Conservation (phyloP, 768 basidiomycete genomes). For the Fistulinella prunicolor region DNA sequence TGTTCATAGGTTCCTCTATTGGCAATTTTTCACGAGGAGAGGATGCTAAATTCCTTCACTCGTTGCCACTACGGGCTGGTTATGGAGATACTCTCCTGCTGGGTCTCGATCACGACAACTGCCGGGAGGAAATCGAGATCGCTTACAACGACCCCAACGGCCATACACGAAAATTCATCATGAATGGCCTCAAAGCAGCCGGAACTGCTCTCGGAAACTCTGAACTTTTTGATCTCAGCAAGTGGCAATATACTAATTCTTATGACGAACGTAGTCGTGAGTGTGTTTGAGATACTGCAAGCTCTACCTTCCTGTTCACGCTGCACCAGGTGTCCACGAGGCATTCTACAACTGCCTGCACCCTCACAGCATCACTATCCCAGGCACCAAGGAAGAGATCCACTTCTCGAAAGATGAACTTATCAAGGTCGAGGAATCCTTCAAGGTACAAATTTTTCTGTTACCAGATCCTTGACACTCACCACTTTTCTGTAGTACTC, state of each 20-base stretch:
- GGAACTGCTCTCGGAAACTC: conserved; percentile 68
- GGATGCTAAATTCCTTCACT: conserved; percentile 69
- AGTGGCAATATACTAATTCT: conserved; percentile 70
- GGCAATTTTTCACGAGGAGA: conserved; percentile 83
- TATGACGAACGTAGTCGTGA: conserved; percentile 56
- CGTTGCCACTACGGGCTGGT: conserved; percentile 72
- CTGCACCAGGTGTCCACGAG: conserved; percentile 69
- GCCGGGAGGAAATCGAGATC: conserved; percentile 62
- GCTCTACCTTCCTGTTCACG: not conserved
- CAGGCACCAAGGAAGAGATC: conserved; percentile 42
- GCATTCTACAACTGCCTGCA: conserved; percentile 74
- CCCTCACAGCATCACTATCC: conserved; percentile 55
- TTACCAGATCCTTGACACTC: not conserved
- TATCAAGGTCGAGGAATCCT: conserved; percentile 81
- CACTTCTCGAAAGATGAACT: conserved; percentile 69
- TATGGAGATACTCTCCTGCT: conserved; percentile 81
- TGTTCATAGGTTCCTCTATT: conserved; percentile 90
- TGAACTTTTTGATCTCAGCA: conserved; percentile 54
- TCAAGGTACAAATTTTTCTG: conserved; percentile 59
- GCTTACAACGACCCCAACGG: conserved; percentile 87
- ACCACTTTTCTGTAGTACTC: conserved; percentile 59
- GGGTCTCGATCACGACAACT: conserved; percentile 87
- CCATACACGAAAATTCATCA: conserved; percentile 71
- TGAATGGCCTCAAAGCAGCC: conserved; percentile 78
- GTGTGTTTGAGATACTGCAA: conserved; percentile 16